Conservation (phyloP, 176 grass and related monocot genomes). For the Carex cristatella region DNA sequence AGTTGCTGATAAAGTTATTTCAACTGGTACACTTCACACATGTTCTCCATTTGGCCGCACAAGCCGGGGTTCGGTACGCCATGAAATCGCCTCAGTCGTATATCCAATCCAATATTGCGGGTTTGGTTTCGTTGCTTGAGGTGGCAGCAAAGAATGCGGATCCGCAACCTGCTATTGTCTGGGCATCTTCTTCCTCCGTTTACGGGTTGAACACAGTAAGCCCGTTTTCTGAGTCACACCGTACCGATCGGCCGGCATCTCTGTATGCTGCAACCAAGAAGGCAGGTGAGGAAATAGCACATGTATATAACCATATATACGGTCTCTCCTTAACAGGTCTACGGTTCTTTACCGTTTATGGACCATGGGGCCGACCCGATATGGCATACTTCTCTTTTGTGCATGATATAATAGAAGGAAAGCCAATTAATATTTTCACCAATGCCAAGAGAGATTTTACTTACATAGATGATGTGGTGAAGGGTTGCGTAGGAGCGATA, state of each 20-base stretch:
- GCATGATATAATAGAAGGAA: constrained; percentile 56
- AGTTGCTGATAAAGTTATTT: constrained; percentile 51
- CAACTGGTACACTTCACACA: constrained; percentile 69
- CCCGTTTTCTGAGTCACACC: constrained; percentile 90
- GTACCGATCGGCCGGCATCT: constrained; percentile 82
- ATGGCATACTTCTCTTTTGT: constrained; percentile 99
- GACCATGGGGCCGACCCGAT: constrained; percentile 90
- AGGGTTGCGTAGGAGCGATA: constrained; percentile 74
- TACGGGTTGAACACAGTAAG: constrained; percentile 76
- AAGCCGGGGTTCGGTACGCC: constrained; percentile 88
- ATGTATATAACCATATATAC: constrained; percentile 95
- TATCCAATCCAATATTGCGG: constrained; percentile 88
- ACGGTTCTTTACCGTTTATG: constrained; percentile 98
- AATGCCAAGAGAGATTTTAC: constrained; percentile 79
- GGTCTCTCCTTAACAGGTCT: constrained; percentile 90
- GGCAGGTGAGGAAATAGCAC: constrained; percentile 92
- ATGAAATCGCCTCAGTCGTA: constrained; percentile 91
- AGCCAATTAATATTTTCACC: constrained; percentile 77
- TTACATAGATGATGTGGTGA: constrained; percentile 96
- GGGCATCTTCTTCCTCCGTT: constrained; percentile 88
- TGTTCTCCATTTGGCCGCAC: constrained; percentile 90
- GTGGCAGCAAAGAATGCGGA: constrained; percentile 68
- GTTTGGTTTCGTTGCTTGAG: constrained; percentile 72
- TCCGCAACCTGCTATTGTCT: constrained; percentile 83
- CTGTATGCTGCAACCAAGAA: constrained; percentile 98